These are phyloP conservation scores for Ceratonia siliqua DNA, from an alignment of 306 rosid genomes.

Conservation along the genomic window DNA sequence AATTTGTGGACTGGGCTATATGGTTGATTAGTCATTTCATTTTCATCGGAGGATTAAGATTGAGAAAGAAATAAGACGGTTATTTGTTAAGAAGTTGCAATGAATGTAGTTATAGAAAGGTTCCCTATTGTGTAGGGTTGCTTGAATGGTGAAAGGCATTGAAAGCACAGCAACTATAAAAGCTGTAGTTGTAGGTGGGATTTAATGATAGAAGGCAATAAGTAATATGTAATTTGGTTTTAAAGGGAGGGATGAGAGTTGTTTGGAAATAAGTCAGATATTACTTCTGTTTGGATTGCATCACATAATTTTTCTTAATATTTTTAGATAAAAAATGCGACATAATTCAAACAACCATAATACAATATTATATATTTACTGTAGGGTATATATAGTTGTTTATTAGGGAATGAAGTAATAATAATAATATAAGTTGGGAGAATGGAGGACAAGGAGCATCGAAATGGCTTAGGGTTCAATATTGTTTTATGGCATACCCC, in stretches of 20 bases:
- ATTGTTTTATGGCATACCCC: conserved; percentile 27
- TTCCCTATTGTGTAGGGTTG: conserved; percentile 3
- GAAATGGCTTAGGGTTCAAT: conserved; percentile 29
- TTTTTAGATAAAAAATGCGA: too few species aligned
- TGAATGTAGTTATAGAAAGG: neutral
- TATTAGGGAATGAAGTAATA: neutral
- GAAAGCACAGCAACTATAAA: conserved; percentile 35
- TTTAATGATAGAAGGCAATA: conserved; percentile 32
- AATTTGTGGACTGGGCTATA: neutral
- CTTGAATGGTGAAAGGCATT: conserved; percentile 30
- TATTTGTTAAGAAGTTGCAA: neutral
- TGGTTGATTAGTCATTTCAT: conserved; percentile 25
- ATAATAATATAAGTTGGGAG: neutral
- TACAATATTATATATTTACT: neutral
- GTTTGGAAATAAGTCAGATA: too few species aligned
- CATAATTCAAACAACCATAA: too few species aligned
- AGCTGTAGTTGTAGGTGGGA: conserved; percentile 35
- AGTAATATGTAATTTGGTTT: conserved; percentile 13
- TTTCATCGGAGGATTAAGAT: conserved; percentile 26
- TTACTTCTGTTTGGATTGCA: too few species aligned
- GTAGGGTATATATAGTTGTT: neutral
- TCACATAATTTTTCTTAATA: neutral
- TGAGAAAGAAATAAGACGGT: too few species aligned
- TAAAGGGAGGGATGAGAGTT: too few species aligned
- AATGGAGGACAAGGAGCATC: conserved; percentile 23